Evolutionary conservation across 1,284 basidiomycete species (phyloP).

Genomic region (Exsudoporus floridanus): DNA sequence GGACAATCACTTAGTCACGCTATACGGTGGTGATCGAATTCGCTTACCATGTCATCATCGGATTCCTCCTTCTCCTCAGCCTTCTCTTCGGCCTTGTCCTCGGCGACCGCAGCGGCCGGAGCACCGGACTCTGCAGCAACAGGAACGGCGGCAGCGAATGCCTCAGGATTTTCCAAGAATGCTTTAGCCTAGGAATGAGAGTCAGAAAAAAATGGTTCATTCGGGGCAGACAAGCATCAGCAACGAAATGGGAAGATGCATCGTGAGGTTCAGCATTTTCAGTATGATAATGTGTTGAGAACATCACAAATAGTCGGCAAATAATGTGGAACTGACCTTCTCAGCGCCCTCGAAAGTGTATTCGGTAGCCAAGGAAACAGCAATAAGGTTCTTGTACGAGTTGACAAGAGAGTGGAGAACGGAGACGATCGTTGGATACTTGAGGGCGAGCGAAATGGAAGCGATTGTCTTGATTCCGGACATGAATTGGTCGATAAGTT

Average conservation of each 20-base stretch:
- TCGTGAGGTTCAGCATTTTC: constrained; percentile 76
- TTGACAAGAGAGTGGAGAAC: constrained; percentile 95
- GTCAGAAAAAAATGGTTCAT: constrained; percentile 30
- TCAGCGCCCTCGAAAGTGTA: constrained; percentile 93
- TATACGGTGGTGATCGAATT: neutral
- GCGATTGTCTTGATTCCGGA: constrained; percentile 95
- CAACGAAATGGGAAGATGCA: constrained; percentile 38
- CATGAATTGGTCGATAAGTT: constrained; percentile 89
- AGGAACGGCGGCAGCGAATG: constrained; percentile 80
- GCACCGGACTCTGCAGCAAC: constrained; percentile 56
- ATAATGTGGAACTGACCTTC: constrained; percentile 62
- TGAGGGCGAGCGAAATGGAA: constrained; percentile 91
- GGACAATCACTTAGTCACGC: constrained; percentile 17
- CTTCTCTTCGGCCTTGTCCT: constrained; percentile 77
- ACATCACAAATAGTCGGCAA: constrained; percentile 34
- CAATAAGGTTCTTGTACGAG: constrained; percentile 97
- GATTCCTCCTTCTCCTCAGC: constrained; percentile 54
- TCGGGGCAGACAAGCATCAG: constrained; percentile 18
- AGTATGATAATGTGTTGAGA: constrained; percentile 57
- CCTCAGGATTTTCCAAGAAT: constrained; percentile 95
- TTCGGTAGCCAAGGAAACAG: constrained; percentile 89
- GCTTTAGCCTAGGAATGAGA: constrained; percentile 78
- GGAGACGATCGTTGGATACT: constrained; percentile 95
- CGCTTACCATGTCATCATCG: constrained; percentile 73
- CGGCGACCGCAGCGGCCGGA: constrained; percentile 46